phyloP scores from a whole-genome alignment of 108 stramenopile genomes.

The Cyclotella baltica region DNA sequence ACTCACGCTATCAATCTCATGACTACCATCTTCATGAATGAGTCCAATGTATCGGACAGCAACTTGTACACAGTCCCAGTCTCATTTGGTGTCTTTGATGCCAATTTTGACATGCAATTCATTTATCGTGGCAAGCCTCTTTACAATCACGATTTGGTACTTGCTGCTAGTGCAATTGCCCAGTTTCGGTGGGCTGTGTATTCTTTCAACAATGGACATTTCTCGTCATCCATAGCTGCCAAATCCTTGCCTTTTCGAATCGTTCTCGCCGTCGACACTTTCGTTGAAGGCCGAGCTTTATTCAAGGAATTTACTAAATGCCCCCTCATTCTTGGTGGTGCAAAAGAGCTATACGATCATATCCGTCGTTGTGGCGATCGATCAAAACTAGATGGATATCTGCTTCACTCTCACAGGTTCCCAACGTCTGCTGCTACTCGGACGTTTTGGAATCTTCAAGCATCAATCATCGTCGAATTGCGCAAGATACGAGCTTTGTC shows the following conservation, averaged over 20 bases:
- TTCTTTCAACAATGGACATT: background rate
- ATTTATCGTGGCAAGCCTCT: background rate
- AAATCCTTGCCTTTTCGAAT: background rate
- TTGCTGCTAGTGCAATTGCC: background rate
- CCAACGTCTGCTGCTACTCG: too few relatives aligned
- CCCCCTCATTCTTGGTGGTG: background rate
- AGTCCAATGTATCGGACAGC: background rate
- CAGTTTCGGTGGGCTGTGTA: slow-evolving; percentile 6
- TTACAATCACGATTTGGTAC: background rate
- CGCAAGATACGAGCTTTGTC: too few relatives aligned
- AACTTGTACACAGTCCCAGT: slow-evolving; percentile 1
- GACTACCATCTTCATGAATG: background rate
- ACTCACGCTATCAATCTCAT: background rate
- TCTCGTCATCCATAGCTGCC: background rate
- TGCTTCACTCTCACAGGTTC: background rate
- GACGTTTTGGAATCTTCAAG: too few relatives aligned
- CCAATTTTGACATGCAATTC: background rate
- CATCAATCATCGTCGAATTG: too few relatives aligned
- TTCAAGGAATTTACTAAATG: slow-evolving; percentile 1
- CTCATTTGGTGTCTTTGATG: background rate
- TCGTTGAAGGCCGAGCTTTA: background rate
- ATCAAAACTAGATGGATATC: background rate
- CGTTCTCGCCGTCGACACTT: background rate
- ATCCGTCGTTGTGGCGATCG: background rate
- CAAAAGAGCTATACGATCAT: background rate